A percentile compares a stretch with the other conserved stretches of the same genome.
These are phyloP conservation scores for Bondarzewia mesenterica DNA, from an alignment of 1,284 basidiomycete species.

Conservation along the genomic window DNA sequence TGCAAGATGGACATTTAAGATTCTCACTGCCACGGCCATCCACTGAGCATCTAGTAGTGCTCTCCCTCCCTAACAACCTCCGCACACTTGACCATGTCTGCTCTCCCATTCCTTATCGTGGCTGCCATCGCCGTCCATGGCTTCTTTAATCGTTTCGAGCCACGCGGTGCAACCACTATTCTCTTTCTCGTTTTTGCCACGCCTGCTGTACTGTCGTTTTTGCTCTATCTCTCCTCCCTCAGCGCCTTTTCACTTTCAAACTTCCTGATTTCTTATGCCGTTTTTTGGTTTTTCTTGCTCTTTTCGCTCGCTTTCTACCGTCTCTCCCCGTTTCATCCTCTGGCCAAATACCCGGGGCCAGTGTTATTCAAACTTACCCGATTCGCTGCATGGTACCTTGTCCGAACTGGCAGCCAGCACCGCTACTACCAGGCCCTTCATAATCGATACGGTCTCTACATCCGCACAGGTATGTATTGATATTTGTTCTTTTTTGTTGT, in stretches of 20 bases:
- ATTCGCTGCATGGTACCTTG: constrained; percentile 21
- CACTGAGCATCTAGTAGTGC: too few species aligned
- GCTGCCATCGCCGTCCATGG: not conserved
- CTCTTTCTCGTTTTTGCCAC: not conserved
- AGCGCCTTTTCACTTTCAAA: not conserved
- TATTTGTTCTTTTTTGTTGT: too few species aligned
- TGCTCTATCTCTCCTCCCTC: not conserved
- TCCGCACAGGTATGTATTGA: constrained; percentile 28
- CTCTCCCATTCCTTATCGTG: too few species aligned
- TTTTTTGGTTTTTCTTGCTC: too few species aligned
- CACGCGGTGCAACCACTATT: not conserved
- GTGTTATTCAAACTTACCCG: constrained; percentile 28
- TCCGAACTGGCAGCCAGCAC: constrained; percentile 28
- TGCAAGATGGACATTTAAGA: too few species aligned
- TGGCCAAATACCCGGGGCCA: constrained; percentile 35
- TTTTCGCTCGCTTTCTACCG: constrained; percentile 30
- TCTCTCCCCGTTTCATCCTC: constrained; percentile 35
- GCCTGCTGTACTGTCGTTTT: not conserved
- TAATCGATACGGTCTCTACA: constrained; percentile 32
- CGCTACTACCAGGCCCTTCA: constrained; percentile 26
- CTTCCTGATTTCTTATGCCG: not conserved
- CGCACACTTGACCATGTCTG: too few species aligned
- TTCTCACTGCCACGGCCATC: too few species aligned
- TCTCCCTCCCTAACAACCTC: too few species aligned
- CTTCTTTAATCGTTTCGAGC: constrained; percentile 1